These are phyloP conservation scores for Tylopilus subfusipes DNA, from an alignment of 768 basidiomycete genomes.

Conservation along the genomic window DNA sequence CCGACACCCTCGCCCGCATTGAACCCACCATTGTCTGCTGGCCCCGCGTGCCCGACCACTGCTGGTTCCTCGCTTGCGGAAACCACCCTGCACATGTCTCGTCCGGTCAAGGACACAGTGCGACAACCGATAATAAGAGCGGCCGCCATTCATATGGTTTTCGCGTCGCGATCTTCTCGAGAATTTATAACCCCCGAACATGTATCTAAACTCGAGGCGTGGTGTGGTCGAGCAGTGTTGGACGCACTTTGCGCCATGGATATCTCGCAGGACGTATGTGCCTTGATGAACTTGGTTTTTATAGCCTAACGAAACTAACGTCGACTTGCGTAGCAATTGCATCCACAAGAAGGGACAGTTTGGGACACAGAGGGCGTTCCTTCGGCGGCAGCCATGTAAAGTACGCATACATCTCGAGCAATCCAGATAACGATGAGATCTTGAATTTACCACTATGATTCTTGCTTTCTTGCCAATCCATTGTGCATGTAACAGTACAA, in stretches of 20 bases:
- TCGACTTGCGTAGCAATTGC: constrained; percentile 41
- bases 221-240: constrained; percentile 58
- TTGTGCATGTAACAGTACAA: background rate
- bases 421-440: constrained; percentile 1
- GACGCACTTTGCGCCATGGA: constrained; percentile 49
- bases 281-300: background rate
- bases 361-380: constrained; percentile 39
- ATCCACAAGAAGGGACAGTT: constrained; percentile 52
- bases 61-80: constrained; percentile 4
- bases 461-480: background rate
- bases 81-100: background rate
- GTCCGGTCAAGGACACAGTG: background rate
- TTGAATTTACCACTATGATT: background rate
- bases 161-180: constrained; percentile 67
- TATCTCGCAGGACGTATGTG: constrained; percentile 48
- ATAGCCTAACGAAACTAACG: constrained; percentile 9
- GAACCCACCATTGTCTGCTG: constrained; percentile 43
- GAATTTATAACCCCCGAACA: constrained; percentile 73
- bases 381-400: constrained; percentile 10
- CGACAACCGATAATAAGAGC: constrained; percentile 51
- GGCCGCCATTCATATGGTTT: constrained; percentile 80
- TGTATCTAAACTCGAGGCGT: constrained; percentile 56
- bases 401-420: background rate
- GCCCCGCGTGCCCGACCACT: constrained; percentile 37
- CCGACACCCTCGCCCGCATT: constrained; percentile 18